Evolutionary conservation across 139 green algal species (phyloP).

Genomic region (Chlorella sp.): DNA sequence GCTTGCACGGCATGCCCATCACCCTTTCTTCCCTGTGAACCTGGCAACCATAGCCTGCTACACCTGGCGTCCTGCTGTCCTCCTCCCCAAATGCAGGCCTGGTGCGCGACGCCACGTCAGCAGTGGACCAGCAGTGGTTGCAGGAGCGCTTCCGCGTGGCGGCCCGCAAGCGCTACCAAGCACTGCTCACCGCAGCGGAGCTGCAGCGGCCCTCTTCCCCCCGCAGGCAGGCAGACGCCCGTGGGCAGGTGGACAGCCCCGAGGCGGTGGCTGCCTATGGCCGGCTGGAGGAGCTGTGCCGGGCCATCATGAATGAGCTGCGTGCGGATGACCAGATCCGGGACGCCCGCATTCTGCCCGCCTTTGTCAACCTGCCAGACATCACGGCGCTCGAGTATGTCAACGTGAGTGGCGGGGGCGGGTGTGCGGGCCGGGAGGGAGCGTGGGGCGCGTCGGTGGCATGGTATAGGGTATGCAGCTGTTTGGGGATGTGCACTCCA

Average conservation of each 20-base stretch:
- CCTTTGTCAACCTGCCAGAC: conserved; percentile 52
- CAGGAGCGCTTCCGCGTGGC: conserved; percentile 49
- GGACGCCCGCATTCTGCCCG: conserved; percentile 48
- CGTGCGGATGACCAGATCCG: conserved; percentile 56
- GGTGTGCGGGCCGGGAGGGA: background rate
- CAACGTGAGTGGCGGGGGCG: conserved; percentile 23
- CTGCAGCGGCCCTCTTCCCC: conserved; percentile 10
- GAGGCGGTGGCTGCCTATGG: conserved; percentile 29
- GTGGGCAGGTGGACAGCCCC: background rate
- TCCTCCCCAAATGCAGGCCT: conserved; percentile 25
- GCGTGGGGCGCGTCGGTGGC: background rate
- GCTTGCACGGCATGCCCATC: background rate
- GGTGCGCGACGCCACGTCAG: conserved; percentile 42
- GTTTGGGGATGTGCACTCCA: no score
- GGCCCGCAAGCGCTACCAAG: conserved; percentile 53
- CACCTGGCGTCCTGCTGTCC: no score
- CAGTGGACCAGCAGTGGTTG: conserved; percentile 52
- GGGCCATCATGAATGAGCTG: conserved; percentile 59
- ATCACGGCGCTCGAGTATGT: conserved; percentile 59
- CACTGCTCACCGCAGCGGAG: conserved; percentile 49
- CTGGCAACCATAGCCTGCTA: background rate
- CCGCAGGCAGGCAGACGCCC: background rate
- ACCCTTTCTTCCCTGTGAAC: background rate
- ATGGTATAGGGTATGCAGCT: no score
- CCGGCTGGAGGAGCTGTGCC: conserved; percentile 56